Percentiles rank a stretch among this genome's conserved stretches.
Conservation (phyloP, 352 stramenopile genomes). For the Globisporangium polare region DNA sequence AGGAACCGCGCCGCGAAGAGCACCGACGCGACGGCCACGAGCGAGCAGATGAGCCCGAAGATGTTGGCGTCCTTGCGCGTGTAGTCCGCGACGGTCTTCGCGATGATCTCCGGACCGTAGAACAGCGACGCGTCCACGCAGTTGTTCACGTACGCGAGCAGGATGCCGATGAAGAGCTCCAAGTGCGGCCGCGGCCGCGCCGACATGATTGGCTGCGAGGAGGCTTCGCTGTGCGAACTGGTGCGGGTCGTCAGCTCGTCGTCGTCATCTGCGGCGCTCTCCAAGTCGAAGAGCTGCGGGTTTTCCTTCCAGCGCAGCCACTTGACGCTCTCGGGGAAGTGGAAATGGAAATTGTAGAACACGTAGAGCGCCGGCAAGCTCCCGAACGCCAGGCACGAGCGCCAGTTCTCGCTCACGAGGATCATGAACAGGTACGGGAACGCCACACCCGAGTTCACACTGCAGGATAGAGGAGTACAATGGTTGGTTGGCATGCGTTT, state of each 20-base stretch:
- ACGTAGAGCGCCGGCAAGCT: slow-evolving; percentile 71
- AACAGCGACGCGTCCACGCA: slow-evolving; percentile 87
- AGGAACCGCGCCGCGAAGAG: slow-evolving; percentile 63
- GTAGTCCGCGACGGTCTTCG: slow-evolving; percentile 56
- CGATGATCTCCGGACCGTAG: slow-evolving; percentile 81
- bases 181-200: slow-evolving; percentile 29
- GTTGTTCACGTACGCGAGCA: slow-evolving; percentile 86
- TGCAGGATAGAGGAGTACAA: slow-evolving; percentile 12
- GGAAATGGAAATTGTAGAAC: slow-evolving; percentile 67
- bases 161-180: slow-evolving; percentile 71
- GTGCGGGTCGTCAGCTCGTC: slow-evolving; percentile 18
- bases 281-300: slow-evolving; percentile 39
- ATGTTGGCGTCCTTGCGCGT: slow-evolving; percentile 67
- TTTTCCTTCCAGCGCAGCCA: slow-evolving; percentile 75
- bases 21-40: slow-evolving; percentile 67
- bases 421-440: slow-evolving; percentile 85
- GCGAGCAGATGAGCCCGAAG: slow-evolving; percentile 64
- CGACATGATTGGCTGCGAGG: background rate
- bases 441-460: slow-evolving; percentile 70
- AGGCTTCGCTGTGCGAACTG: slow-evolving; percentile 6
- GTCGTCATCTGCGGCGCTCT: slow-evolving; percentile 25
- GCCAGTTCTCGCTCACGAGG: slow-evolving; percentile 69
- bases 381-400: slow-evolving; percentile 65
- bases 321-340: slow-evolving; percentile 77
- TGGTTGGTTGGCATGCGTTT: background rate